Conservation (phyloP, 2,329 filamentous ascomycete genomes). For the Aspergillus ustus region DNA sequence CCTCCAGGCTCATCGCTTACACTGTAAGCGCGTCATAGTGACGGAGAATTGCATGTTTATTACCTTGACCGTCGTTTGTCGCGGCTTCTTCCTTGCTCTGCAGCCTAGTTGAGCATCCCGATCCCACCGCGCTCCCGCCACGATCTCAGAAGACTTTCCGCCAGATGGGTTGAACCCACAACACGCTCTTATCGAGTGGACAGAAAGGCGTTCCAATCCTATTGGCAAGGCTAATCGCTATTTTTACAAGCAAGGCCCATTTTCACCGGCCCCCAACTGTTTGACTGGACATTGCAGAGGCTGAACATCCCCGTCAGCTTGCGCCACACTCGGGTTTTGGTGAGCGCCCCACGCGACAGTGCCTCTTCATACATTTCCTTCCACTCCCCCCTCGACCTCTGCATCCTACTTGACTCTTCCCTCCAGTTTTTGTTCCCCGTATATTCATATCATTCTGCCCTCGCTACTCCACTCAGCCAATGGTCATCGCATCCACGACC, state of each 20-base stretch:
- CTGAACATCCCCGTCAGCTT: slow-evolving; percentile 48
- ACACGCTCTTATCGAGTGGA: slow-evolving; percentile 19
- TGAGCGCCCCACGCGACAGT: slow-evolving; percentile 43
- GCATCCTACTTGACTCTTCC: slow-evolving; percentile 12
- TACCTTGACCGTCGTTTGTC: slow-evolving; percentile 12
- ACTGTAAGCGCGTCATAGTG: slow-evolving; percentile 18
- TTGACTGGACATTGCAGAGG: slow-evolving; percentile 34
- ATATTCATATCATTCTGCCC: neutral
- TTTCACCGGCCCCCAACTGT: slow-evolving; percentile 17
- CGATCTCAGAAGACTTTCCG: slow-evolving; percentile 17
- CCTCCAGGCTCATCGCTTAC: slow-evolving; percentile 10
- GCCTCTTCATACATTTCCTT: slow-evolving; percentile 21
- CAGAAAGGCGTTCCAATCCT: slow-evolving; percentile 17
- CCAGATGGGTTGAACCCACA: slow-evolving; percentile 26
- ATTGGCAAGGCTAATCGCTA: slow-evolving; percentile 30
- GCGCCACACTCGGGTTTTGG: slow-evolving; percentile 49
- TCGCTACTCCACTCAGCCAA: neutral
- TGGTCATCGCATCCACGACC: neutral
- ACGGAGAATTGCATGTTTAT: slow-evolving; percentile 20
- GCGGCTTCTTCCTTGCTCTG: slow-evolving; percentile 20
- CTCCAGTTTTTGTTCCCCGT: neutral
- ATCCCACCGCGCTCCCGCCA: slow-evolving; percentile 24
- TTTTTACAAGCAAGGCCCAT: slow-evolving; percentile 32
- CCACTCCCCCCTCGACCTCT: slow-evolving; percentile 3
- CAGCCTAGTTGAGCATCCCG: slow-evolving; percentile 24